Percentiles rank a stretch among this genome's conserved stretches.
Conservation (phyloP, 2,329 filamentous ascomycete genomes). For the Daldinia sp. region DNA sequence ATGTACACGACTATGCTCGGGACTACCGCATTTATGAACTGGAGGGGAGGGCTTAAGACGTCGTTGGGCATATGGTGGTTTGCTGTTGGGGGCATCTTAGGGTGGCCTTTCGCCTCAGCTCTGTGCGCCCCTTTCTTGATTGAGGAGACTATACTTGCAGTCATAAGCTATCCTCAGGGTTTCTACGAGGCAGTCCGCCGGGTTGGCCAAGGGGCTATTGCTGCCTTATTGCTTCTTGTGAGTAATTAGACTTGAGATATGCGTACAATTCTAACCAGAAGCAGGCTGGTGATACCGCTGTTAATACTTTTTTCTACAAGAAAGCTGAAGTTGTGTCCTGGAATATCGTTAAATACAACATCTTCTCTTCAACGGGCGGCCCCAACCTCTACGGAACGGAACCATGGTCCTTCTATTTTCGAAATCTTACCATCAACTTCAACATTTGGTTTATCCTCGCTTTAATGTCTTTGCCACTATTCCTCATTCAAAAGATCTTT, state of each 20-base stretch:
- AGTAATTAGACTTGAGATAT: constrained; percentile 48
- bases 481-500: constrained; percentile 77
- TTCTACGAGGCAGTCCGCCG: constrained; percentile 71
- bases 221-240: constrained; percentile 77
- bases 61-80: constrained; percentile 91
- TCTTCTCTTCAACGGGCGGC: constrained; percentile 84
- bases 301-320: constrained; percentile 89
- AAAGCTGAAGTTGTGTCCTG: constrained; percentile 82
- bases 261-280: constrained; percentile 27
- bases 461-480: constrained; percentile 77
- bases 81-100: constrained; percentile 83
- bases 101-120: constrained; percentile 94
- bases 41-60: constrained; percentile 82
- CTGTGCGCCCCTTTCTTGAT: constrained; percentile 83
- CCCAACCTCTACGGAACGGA: constrained; percentile 96
- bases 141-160: constrained; percentile 76
- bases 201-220: constrained; percentile 74
- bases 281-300: constrained; percentile 75
- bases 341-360: constrained; percentile 96
- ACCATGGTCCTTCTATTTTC: constrained; percentile 96
- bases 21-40: constrained; percentile 90
- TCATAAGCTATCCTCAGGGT: constrained; percentile 68
- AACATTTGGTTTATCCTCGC: constrained; percentile 93
- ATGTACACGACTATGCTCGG: constrained; percentile 95
- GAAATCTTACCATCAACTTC: constrained; percentile 93